Percentiles rank a stretch among this genome's conserved stretches.
phyloP scores from a whole-genome alignment of 2,329 filamentous ascomycete species.

The Boeremia lycopersici region DNA sequence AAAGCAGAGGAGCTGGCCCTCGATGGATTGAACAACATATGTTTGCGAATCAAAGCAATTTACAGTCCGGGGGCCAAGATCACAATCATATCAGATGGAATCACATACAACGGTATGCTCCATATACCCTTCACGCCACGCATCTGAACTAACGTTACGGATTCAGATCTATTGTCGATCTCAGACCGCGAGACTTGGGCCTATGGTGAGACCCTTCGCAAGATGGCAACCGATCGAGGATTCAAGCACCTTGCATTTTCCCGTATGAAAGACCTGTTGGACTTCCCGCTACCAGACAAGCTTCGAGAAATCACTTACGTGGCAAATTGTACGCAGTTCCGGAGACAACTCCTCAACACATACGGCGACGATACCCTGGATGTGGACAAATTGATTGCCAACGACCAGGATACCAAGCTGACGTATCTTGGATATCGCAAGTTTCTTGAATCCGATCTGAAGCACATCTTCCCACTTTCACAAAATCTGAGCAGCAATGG shows the following conservation, averaged over 20 bases:
- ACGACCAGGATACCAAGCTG: neutral
- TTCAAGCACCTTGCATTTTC: neutral
- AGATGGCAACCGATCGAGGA: neutral
- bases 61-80: neutral
- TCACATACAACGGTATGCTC: neutral
- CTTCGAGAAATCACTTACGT: neutral
- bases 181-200: neutral
- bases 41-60: neutral
- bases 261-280: neutral
- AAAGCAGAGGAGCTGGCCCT: neutral
- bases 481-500: conserved; percentile 6
- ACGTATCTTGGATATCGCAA: neutral
- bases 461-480: neutral
- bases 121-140: neutral
- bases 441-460: neutral
- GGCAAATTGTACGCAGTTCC: neutral
- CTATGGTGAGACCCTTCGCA: neutral
- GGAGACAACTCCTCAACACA: neutral
- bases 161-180: neutral
- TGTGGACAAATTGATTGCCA: neutral
- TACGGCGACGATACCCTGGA: neutral
- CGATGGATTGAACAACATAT: neutral
- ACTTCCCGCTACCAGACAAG: neutral
- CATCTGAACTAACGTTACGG: no score
- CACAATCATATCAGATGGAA: neutral